Conservation (phyloP, 2,329 filamentous ascomycete species). For the Ceratocystis smalleyi region DNA sequence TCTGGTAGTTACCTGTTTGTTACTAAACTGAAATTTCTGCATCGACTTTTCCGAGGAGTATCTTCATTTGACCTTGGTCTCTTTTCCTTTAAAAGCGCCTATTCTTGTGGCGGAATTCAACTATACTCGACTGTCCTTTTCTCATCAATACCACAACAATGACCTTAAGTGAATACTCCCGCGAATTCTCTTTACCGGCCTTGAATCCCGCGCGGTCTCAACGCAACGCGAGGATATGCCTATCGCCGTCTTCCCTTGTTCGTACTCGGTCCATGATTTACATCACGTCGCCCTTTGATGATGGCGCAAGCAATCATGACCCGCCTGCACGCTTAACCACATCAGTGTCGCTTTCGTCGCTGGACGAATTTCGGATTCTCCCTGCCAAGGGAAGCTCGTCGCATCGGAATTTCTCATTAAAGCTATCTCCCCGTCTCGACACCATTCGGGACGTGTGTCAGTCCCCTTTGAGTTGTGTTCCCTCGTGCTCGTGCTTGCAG, state of each 20-base stretch:
- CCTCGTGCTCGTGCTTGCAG: not conserved
- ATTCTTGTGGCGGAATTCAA: not conserved
- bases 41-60: not conserved
- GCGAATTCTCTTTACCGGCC: not conserved
- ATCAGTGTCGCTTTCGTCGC: slow-evolving; percentile 4
- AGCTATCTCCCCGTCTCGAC: not conserved
- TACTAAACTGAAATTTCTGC: not conserved
- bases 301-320: not conserved
- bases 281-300: not conserved
- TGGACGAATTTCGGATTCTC: not conserved
- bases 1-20: not conserved
- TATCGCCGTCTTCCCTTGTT: not conserved
- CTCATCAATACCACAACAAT: not conserved
- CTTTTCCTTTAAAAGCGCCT: not conserved
- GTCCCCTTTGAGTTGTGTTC: not conserved
- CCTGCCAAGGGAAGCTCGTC: not conserved
- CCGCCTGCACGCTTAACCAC: slow-evolving; percentile 1
- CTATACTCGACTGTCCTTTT: too few species aligned
- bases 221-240: not conserved
- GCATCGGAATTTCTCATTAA: slow-evolving; percentile 9
- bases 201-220: not conserved
- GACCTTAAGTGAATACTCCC: not conserved
- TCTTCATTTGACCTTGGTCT: not conserved
- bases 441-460: not conserved
- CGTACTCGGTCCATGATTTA: not conserved